These are phyloP conservation scores for Bipolaris zeicola DNA, from an alignment of 2,329 filamentous ascomycete species.

Conservation along the genomic window DNA sequence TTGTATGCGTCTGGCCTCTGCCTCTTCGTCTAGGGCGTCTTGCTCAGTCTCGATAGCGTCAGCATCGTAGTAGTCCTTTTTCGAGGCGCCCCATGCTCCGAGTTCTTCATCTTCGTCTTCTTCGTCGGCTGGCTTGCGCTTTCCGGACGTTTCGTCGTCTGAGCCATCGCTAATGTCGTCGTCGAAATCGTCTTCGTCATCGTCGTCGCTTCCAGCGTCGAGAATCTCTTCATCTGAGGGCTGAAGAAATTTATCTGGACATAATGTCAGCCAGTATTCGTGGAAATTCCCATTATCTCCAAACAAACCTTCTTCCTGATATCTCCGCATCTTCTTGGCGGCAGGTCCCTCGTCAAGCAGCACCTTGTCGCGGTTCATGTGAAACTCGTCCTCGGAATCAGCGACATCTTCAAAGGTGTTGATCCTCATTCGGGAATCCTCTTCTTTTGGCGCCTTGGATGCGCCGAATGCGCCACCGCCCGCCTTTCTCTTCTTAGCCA, in stretches of 20 bases:
- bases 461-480: conserved; percentile 53
- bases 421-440: conserved; percentile 62
- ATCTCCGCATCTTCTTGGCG: conserved; percentile 75
- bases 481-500: conserved; percentile 72
- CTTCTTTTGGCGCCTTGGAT: conserved; percentile 41
- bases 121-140: conserved; percentile 53
- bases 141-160: conserved; percentile 41
- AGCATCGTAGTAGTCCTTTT: conserved; percentile 90
- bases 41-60: conserved; percentile 74
- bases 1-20: conserved; percentile 84
- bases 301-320: conserved; percentile 66
- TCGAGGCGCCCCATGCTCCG: conserved; percentile 85
- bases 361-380: conserved; percentile 83
- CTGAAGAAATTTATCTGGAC: conserved; percentile 61
- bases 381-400: conserved; percentile 93
- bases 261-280: conserved; percentile 6
- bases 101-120: conserved; percentile 59
- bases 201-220: conserved; percentile 54
- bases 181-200: conserved; percentile 50
- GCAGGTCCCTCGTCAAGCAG: conserved; percentile 80
- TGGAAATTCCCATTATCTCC: conserved; percentile 3
- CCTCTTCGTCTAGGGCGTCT: conserved; percentile 87
- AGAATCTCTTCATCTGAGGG: conserved; percentile 68
- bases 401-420: conserved; percentile 80
- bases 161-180: conserved; percentile 45